Evolutionary conservation across 306 rosid species (phyloP).

Genomic region (Lupinus albus): DNA sequence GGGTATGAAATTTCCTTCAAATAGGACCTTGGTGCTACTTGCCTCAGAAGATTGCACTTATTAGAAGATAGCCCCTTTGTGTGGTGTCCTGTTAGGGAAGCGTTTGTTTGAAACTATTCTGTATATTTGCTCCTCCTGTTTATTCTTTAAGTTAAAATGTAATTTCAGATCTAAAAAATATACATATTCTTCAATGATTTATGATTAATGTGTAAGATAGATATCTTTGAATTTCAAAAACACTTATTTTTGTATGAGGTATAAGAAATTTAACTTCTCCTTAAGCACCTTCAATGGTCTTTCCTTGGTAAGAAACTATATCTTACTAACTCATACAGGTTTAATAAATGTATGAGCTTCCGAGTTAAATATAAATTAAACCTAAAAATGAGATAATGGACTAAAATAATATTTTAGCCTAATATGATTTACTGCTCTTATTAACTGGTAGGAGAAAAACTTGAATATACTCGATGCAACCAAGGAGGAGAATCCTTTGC

Average conservation of each 20-base stretch:
- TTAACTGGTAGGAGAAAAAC: too few relatives aligned
- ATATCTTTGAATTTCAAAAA: not conserved
- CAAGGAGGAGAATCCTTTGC: constrained; percentile 15
- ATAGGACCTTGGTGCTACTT: not conserved
- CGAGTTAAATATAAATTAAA: not conserved
- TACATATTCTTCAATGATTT: not conserved
- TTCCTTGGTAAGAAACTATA: not conserved
- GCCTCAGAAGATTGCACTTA: not conserved
- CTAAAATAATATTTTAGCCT: too few relatives aligned
- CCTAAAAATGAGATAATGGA: too few relatives aligned
- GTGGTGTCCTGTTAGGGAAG: not conserved
- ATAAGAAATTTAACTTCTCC: not conserved
- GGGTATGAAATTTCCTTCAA: not conserved
- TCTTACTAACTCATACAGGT: not conserved
- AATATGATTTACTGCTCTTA: not conserved
- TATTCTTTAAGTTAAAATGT: not conserved
- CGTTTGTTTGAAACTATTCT: not conserved
- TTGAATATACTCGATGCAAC: too few relatives aligned
- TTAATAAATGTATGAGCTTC: not conserved
- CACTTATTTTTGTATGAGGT: not conserved
- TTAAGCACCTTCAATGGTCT: not conserved
- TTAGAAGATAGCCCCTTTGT: not conserved
- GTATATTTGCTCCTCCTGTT: not conserved
- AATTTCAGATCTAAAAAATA: not conserved
- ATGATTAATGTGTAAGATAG: not conserved